Base-by-base conservation (phyloP, 164 flowering plant genomes). In the Nelumbo lutea region DNA sequence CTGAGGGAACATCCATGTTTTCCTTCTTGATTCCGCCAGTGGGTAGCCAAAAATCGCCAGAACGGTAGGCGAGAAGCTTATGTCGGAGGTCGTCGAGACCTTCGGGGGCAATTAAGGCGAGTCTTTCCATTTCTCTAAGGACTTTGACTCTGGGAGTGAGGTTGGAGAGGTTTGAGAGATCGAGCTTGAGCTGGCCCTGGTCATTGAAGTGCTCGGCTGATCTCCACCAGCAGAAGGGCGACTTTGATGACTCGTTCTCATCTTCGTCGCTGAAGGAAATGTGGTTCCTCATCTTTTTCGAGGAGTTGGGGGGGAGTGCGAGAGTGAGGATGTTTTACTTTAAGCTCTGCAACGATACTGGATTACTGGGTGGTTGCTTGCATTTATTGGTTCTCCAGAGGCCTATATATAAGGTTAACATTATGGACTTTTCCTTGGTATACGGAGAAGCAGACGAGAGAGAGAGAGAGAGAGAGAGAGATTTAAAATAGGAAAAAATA, bases 31-130 rank as follows among this genome's bases (percentile, higher is more conserved):
- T 62, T 3, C 93, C 95, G 8, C 93, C 97, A 0, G 75, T 68
- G 3, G 90, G 89, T 1, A 85, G 72, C 91, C 90, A 91, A 59
- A 89, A 88, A 72, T 89, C 97, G 1, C 91, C 95, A 1, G 89
- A 72, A n/a, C 85, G 75, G 65, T 89, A 91, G 51, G 66, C 62
- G 8, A 77, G 27, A 6, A 89, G 88, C 82, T 83, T 86, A 69
- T 89, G 92, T 1, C 97, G 81, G 50, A 89, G 79, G 67, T 89
- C 91, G 27, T 79, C 84, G 27, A 89, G 81, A 9, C 89, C 90
- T 15, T 87, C 89, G 0, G 77, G 58, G 1, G 89, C 85, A 6
- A 88, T 41, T 62, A 85, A 47, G 6, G 84, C 87, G 42, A 91
- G 68, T 61, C 95, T 78, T 79, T 91, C 97, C 84, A 89, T 65